A percentile compares a stretch with the other conserved stretches of the same genome.
Evolutionary conservation across 768 basidiomycete species (phyloP).

Genomic region (Bullera alba): DNA sequence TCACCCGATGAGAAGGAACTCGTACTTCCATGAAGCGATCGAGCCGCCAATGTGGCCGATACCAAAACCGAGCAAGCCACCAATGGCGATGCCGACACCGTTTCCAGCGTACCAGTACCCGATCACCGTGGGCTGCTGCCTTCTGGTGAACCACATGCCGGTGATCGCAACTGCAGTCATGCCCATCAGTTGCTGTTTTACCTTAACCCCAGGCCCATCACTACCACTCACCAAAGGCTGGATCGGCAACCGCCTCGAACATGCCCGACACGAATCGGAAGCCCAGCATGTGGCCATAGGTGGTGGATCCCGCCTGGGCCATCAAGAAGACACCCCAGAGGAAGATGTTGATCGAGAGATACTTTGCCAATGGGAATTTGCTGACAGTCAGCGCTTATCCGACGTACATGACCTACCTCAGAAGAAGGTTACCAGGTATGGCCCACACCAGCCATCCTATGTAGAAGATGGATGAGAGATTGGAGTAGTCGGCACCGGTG

Average conservation of each 20-base stretch:
- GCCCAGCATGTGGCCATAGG: slow-evolving; percentile 45
- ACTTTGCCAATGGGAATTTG: slow-evolving; percentile 35
- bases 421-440: slow-evolving; percentile 48
- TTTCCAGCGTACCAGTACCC: slow-evolving; percentile 47
- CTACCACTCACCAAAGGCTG: slow-evolving; percentile 16
- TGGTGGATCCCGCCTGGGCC: slow-evolving; percentile 46
- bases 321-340: slow-evolving; percentile 49
- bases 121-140: slow-evolving; percentile 48
- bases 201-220: neutral
- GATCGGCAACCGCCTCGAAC: slow-evolving; percentile 46
- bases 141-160: slow-evolving; percentile 47
- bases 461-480: slow-evolving; percentile 36
- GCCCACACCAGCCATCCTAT: slow-evolving; percentile 50
- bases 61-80: slow-evolving; percentile 46
- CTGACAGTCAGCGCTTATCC: neutral
- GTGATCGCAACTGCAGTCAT: slow-evolving; percentile 40
- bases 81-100: slow-evolving; percentile 48
- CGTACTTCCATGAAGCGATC: slow-evolving; percentile 46
- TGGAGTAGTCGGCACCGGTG: slow-evolving; percentile 45
- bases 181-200: neutral
- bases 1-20: slow-evolving; percentile 34
- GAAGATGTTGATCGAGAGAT: slow-evolving; percentile 34
- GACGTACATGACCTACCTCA: slow-evolving; percentile 5
- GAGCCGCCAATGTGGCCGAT: slow-evolving; percentile 35
- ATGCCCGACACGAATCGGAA: slow-evolving; percentile 48